Evolutionary conservation across 805 yeast genomes (phyloP).

Genomic region (Teunomyces stri): DNA sequence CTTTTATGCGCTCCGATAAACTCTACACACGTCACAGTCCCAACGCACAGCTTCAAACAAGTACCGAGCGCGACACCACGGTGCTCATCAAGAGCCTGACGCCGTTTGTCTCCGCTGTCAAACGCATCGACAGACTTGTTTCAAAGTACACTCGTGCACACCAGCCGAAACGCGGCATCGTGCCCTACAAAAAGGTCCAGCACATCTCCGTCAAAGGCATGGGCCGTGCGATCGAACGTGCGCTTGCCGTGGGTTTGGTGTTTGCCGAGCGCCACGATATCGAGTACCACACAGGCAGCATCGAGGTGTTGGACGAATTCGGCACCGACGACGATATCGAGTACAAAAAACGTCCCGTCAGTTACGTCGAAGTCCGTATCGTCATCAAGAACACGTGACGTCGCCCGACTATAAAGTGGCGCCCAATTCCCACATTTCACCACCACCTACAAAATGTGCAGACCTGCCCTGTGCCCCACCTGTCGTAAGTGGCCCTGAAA

Average conservation of each 20-base stretch:
- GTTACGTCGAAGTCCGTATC: slow-evolving; percentile 46
- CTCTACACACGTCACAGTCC: slow-evolving; percentile 51
- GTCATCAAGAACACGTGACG: background rate
- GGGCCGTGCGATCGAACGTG: slow-evolving; percentile 66
- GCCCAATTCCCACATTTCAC: background rate
- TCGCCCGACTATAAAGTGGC: no score
- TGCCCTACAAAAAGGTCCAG: slow-evolving; percentile 36
- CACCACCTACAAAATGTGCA: slow-evolving; percentile 27
- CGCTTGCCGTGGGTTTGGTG: slow-evolving; percentile 59
- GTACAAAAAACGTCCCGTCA: slow-evolving; percentile 44
- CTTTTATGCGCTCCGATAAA: background rate
- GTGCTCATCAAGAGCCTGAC: slow-evolving; percentile 62
- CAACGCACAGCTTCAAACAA: slow-evolving; percentile 38
- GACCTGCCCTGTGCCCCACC: slow-evolving; percentile 28
- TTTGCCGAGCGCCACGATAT: slow-evolving; percentile 54
- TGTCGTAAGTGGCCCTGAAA: slow-evolving; percentile 22
- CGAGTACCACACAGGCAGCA: slow-evolving; percentile 61
- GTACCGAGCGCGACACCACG: slow-evolving; percentile 45
- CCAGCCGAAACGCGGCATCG: slow-evolving; percentile 23
- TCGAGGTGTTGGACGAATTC: slow-evolving; percentile 73
- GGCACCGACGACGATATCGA: slow-evolving; percentile 27
- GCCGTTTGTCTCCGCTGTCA: slow-evolving; percentile 72
- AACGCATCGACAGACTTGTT: slow-evolving; percentile 56
- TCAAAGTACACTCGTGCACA: slow-evolving; percentile 35
- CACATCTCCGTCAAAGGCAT: slow-evolving; percentile 65